Conservation (phyloP, 148 eudicot species). For the Cornus florida region DNA sequence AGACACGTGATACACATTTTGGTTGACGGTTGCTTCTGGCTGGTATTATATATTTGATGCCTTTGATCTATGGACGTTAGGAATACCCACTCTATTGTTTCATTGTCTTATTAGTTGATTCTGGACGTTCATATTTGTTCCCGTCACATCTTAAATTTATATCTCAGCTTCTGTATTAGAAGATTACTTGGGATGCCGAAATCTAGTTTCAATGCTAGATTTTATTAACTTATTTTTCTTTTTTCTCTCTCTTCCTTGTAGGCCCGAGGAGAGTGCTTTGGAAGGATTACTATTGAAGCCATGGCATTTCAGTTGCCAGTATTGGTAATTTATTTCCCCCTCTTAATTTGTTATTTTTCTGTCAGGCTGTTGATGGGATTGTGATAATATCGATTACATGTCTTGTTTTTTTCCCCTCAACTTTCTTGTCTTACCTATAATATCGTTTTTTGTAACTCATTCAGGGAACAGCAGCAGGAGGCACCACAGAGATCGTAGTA, state of each 20-base stretch:
- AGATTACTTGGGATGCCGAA: slow-evolving; percentile 15
- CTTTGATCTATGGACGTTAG: background rate
- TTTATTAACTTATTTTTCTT: background rate
- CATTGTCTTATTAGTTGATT: background rate
- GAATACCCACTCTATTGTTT: background rate
- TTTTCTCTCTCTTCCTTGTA: slow-evolving; percentile 20
- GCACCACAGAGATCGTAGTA: slow-evolving; percentile 86
- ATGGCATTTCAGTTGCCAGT: slow-evolving; percentile 98
- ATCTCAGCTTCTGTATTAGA: background rate
- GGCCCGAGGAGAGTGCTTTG: slow-evolving; percentile 97
- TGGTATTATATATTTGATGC: background rate
- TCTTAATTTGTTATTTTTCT: background rate
- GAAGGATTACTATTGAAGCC: slow-evolving; percentile 98
- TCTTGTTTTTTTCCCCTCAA: background rate
- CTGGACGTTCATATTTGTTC: no score
- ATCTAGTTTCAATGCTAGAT: background rate
- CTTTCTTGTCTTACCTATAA: background rate
- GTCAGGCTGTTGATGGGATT: background rate
- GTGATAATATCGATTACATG: background rate
- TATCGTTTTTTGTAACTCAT: background rate
- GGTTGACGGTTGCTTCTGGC: background rate
- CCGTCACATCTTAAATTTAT: background rate
- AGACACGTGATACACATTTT: no score
- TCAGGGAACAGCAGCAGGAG: slow-evolving; percentile 99
- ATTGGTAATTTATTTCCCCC: slow-evolving; percentile 44